These are phyloP conservation scores for Vachellia pachyceras DNA, from an alignment of 306 rosid species.

Conservation along the genomic window DNA sequence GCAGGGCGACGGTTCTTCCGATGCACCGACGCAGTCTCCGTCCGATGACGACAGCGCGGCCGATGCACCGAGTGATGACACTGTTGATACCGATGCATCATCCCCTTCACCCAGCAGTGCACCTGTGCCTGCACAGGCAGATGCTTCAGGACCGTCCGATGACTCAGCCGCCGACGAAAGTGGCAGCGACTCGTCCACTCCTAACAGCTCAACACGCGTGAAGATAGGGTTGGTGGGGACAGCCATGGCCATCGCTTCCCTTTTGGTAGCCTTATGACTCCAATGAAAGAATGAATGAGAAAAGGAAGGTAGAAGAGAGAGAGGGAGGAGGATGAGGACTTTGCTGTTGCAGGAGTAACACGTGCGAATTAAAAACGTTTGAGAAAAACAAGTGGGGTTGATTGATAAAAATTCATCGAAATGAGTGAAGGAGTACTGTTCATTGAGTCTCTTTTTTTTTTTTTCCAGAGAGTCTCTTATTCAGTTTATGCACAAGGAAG, in stretches of 20 bases:
- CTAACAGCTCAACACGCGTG: conserved; percentile 23
- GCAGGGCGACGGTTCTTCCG: conserved; percentile 4
- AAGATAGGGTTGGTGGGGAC: conserved; percentile 37
- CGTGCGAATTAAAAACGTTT: not conserved
- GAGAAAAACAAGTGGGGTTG: too few relatives aligned
- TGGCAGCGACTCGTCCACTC: not conserved
- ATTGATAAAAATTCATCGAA: not conserved
- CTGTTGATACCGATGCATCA: not conserved
- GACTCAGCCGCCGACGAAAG: not conserved
- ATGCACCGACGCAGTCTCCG: too few relatives aligned
- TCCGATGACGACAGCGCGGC: not conserved
- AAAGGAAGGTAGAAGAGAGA: not conserved
- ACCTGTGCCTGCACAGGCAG: not conserved
- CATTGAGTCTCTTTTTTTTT: too few relatives aligned
- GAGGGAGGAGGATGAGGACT: not conserved
- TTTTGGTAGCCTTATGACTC: conserved; percentile 34
- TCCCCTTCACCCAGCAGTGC: conserved; percentile 33
- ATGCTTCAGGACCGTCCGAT: conserved; percentile 40
- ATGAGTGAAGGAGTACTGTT: too few relatives aligned
- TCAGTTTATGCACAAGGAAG: not conserved
- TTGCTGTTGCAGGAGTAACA: not conserved
- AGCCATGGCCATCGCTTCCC: conserved; percentile 44
- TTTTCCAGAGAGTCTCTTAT: not conserved
- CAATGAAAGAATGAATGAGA: not conserved
- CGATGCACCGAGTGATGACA: not conserved